Evolutionary conservation across 257 asterid species (phyloP).

Genomic region (Solanum phureja): DNA sequence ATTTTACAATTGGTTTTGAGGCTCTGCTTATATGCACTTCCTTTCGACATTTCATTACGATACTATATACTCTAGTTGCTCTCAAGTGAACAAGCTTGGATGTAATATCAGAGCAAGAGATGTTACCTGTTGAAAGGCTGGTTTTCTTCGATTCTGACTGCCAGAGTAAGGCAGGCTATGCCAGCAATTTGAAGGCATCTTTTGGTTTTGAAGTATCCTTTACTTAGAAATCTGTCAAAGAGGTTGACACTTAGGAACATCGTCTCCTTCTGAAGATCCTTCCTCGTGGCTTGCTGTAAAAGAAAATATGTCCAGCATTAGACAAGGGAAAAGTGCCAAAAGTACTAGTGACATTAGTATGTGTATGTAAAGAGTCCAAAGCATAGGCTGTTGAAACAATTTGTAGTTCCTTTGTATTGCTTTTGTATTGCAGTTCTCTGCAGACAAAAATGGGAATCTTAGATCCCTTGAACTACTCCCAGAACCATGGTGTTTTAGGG

Average conservation of each 20-base stretch:
- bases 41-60: background rate
- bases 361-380: too few relatives aligned
- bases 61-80: background rate
- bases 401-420: background rate
- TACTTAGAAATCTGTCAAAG: slow-evolving; percentile 71
- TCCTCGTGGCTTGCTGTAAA: slow-evolving; percentile 58
- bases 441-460: background rate
- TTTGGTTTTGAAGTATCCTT: slow-evolving; percentile 66
- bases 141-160: slow-evolving; percentile 93
- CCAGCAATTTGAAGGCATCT: slow-evolving; percentile 79
- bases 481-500: background rate
- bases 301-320: background rate
- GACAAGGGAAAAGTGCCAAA: background rate
- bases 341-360: background rate
- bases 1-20: background rate
- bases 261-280: slow-evolving; percentile 76
- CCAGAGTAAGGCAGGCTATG: slow-evolving; percentile 87
- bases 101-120: background rate
- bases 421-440: background rate
- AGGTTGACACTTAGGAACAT: slow-evolving; percentile 81
- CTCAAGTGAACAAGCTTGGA: background rate
- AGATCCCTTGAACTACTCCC: background rate
- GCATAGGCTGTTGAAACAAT: background rate
- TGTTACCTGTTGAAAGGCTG: slow-evolving; percentile 79
- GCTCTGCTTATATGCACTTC: background rate